Base-by-base conservation (phyloP, 805 yeast genomes). In the Ogataea polymorpha region DNA sequence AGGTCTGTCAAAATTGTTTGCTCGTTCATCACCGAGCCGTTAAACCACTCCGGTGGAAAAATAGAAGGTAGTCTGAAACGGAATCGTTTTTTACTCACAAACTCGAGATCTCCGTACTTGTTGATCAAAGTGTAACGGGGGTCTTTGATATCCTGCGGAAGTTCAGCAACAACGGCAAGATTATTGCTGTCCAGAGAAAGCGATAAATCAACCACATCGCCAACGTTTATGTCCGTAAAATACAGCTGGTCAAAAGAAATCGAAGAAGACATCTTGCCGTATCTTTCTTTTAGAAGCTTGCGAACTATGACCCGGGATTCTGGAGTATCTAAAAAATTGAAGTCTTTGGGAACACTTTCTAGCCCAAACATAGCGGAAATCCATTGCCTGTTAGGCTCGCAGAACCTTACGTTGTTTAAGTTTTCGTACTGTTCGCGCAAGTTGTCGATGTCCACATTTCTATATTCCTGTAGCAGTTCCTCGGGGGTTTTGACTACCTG, bases 181-280 rank as follows among this genome's bases (percentile, higher is more conserved):
- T 70, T 72, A 4, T 72, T 63, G 27, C 68, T 68, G 36, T 71
- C 63, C 34, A 68, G 54, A 6, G 60, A 67, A 1, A 65, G 60
- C 11, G 66, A 63, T 13, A 82, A 55, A 13, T 79, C 74, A 4
- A 82, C 88, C 34, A 82, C 63, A 58, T 84, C 90, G 33, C 91
- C 90, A 3, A 79, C 63, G 6, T 65, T 48, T 12, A 79, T 34
- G 32, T 59, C 63, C 2, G 34, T 39, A 24, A 48, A 53, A 28
- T 59, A 56, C 5, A 62, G 39, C 24, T 56, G 57, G 14, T 42
- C 18, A 31, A 59, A 50, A 2, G 29, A 24, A 5, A 55, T 39
- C 6, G 20, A 16, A 6, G 15, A 11, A 9, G 32, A 32, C 7
- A 38, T 29, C 3, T 23, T 27, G 5, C 52, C 52, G 6, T 23